Evolutionary conservation across 129 eudicot species (phyloP).

Genomic region (Flaveria ramosissima): DNA sequence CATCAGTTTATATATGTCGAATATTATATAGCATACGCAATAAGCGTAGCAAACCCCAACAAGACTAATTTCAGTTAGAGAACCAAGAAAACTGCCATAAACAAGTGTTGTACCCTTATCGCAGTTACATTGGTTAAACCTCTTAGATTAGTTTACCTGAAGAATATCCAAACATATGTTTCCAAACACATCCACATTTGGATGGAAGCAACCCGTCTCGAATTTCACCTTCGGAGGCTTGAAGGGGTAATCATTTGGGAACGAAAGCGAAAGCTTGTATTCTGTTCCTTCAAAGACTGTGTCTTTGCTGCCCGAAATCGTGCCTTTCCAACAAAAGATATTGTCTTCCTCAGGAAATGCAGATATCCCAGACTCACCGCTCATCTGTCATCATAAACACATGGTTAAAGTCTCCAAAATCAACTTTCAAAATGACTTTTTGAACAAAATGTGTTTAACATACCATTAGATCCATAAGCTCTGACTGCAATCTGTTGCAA

Average conservation of each 20-base stretch:
- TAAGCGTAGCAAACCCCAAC: too few relatives aligned
- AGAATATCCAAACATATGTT: constrained; percentile 93
- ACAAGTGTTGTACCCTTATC: too few relatives aligned
- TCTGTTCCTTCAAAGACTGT: constrained; percentile 96
- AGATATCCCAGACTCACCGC: constrained; percentile 83
- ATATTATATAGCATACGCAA: too few relatives aligned
- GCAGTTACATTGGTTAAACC: too few relatives aligned
- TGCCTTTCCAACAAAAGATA: constrained; percentile 93
- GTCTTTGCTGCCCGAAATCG: constrained; percentile 85
- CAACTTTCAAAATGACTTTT: not conserved
- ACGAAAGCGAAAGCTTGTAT: constrained; percentile 75
- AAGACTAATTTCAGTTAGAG: too few relatives aligned
- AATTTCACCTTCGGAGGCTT: constrained; percentile 98
- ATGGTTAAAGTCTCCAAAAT: not conserved
- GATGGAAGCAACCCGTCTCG: constrained; percentile 94
- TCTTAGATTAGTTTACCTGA: constrained; percentile 51
- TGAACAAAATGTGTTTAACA: not conserved
- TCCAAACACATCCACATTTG: constrained; percentile 84
- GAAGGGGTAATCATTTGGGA: constrained; percentile 86
- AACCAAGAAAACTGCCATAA: too few relatives aligned
- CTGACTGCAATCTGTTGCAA: constrained; percentile 79
- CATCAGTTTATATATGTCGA: not conserved
- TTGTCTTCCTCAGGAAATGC: constrained; percentile 98
- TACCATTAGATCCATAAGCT: constrained; percentile 95
- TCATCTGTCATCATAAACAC: constrained; percentile 53